A percentile compares a stretch with the other conserved stretches of the same genome.
Evolutionary conservation across 2,329 filamentous ascomycete genomes (phyloP).

Genomic region (Aspergillus glaucus): DNA sequence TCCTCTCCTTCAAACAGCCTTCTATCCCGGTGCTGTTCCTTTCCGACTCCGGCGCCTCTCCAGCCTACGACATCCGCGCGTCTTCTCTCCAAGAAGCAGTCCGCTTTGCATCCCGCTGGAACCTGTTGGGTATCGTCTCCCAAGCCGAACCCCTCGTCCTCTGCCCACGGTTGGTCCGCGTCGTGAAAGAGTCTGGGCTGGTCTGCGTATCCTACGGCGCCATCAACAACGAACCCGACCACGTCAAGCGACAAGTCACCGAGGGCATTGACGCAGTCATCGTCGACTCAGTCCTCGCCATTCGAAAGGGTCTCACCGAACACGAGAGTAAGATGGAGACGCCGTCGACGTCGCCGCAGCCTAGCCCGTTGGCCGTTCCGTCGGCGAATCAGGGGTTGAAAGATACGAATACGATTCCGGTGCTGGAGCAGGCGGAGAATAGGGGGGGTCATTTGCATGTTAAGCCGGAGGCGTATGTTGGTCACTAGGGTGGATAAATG

Average conservation of each 20-base stretch:
- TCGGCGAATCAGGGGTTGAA: conserved; percentile 13
- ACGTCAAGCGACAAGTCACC: conserved; percentile 84
- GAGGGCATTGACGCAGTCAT: conserved; percentile 98
- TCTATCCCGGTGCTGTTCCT: conserved; percentile 94
- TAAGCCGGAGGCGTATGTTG: conserved; percentile 9
- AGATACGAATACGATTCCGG: conserved; percentile 18
- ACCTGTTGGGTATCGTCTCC: conserved; percentile 82
- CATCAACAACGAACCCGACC: conserved; percentile 77
- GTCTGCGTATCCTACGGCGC: conserved; percentile 94
- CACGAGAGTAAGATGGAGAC: conserved; percentile 20
- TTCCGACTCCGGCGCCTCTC: conserved; percentile 74
- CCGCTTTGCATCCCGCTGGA: conserved; percentile 91
- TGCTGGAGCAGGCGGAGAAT: conserved; percentile 20
- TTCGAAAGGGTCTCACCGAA: conserved; percentile 76
- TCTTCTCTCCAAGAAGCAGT: conserved; percentile 92
- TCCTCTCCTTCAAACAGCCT: conserved; percentile 93
- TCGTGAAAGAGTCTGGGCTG: conserved; percentile 88
- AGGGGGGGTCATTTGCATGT: conserved; percentile 14
- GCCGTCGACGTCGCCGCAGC: conserved; percentile 16
- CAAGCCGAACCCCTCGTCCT: conserved; percentile 83
- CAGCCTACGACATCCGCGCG: conserved; percentile 82
- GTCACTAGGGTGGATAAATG: neutral
- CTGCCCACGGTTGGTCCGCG: conserved; percentile 79
- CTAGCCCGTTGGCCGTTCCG: conserved; percentile 18
- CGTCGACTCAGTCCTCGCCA: conserved; percentile 88